These are phyloP conservation scores for Ambrosia trifida DNA, from an alignment of 129 eudicot genomes.

Conservation along the genomic window DNA sequence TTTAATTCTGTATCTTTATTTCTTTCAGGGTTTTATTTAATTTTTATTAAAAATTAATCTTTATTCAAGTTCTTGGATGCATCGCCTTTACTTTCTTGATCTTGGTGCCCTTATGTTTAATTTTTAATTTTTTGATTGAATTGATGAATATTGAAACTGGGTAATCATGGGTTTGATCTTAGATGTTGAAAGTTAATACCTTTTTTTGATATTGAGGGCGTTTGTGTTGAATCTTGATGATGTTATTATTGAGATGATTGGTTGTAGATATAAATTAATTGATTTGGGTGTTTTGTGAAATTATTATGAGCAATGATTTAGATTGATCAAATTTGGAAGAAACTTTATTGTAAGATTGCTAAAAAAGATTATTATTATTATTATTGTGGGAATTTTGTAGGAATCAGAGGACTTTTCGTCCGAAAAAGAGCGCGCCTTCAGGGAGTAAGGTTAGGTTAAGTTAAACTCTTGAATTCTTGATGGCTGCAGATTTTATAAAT, in stretches of 20 bases:
- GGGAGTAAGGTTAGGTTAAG: slow-evolving; percentile 99
- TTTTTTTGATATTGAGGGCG: not conserved
- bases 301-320: slow-evolving; percentile 14
- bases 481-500: not conserved
- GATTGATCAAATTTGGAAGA: slow-evolving; percentile 21
- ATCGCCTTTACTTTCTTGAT: slow-evolving; percentile 26
- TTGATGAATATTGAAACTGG: slow-evolving; percentile 15
- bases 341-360: not conserved
- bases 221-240: not conserved
- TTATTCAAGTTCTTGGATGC: slow-evolving; percentile 5
- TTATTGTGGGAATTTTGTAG: slow-evolving; percentile 38
- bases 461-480: slow-evolving; percentile 21
- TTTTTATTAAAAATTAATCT: slow-evolving; percentile 7
- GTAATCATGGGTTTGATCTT: not conserved
- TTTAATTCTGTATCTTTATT: slow-evolving; percentile 1
- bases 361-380: not conserved
- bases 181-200: slow-evolving; percentile 7
- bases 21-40: not conserved
- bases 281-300: slow-evolving; percentile 24
- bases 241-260: slow-evolving; percentile 17
- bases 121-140: slow-evolving; percentile 9
- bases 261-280: not conserved
- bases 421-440: slow-evolving; percentile 92
- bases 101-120: slow-evolving; percentile 14
- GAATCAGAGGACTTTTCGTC: slow-evolving; percentile 91